phyloP scores from a whole-genome alignment of 2,329 filamentous ascomycete species.

The Didymella exigua region DNA sequence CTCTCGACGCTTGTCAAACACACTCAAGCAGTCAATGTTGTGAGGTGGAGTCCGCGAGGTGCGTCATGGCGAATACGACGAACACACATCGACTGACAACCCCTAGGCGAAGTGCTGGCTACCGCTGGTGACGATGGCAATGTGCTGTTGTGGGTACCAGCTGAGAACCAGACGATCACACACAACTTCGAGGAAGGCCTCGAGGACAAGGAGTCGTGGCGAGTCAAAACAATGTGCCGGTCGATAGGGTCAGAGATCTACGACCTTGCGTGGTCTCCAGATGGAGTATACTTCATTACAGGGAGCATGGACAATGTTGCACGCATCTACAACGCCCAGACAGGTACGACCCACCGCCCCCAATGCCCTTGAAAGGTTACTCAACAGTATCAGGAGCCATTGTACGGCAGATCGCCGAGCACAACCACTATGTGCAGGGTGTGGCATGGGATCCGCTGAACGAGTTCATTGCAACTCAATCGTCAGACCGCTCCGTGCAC shows the following conservation, averaged over 20 bases:
- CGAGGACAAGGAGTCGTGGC: constrained; percentile 96
- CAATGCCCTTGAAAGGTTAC: constrained; percentile 15
- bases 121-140: constrained; percentile 98
- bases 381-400: constrained; percentile 36
- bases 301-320: constrained; percentile 99
- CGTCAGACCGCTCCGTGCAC: constrained; percentile 95
- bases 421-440: constrained; percentile 97
- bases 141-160: constrained; percentile 92
- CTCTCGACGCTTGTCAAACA: constrained; percentile 91
- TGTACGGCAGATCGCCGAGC: constrained; percentile 92
- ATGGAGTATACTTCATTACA: constrained; percentile 93
- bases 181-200: constrained; percentile 81
- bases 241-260: constrained; percentile 96
- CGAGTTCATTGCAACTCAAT: constrained; percentile 97
- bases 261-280: constrained; percentile 98
- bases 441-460: constrained; percentile 98
- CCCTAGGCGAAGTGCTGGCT: constrained; percentile 83
- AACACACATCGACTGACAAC: constrained; percentile 32
- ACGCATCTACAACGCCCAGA: constrained; percentile 92
- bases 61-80: constrained; percentile 30
- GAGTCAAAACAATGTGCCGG: constrained; percentile 96
- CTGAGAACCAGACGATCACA: constrained; percentile 70
- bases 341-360: constrained; percentile 62
- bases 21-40: constrained; percentile 96
- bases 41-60: constrained; percentile 95